Evolutionary conservation across 1,284 basidiomycete genomes (phyloP).

Genomic region (Sporisorium graminicola): DNA sequence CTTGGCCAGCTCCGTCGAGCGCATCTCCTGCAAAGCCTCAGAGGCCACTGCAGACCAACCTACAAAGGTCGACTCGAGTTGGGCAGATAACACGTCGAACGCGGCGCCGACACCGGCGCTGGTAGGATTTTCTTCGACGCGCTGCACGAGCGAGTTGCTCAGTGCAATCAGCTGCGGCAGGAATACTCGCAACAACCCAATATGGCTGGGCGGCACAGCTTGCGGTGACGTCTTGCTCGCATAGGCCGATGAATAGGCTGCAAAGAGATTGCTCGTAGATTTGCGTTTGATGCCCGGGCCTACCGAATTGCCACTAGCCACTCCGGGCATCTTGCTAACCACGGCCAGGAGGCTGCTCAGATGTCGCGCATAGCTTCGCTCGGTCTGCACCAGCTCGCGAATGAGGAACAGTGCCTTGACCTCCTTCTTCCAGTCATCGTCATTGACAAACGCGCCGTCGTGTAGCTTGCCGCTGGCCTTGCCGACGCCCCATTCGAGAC

Average conservation of each 20-base stretch:
- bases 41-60: conserved; percentile 54
- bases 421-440: conserved; percentile 68
- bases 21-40: conserved; percentile 28
- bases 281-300: conserved; percentile 35
- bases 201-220: conserved; percentile 39
- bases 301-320: conserved; percentile 11
- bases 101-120: conserved; percentile 64
- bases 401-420: conserved; percentile 67
- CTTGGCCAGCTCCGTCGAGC: conserved; percentile 54
- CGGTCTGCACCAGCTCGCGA: conserved; percentile 66
- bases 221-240: conserved; percentile 13
- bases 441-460: conserved; percentile 59
- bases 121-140: conserved; percentile 65
- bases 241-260: conserved; percentile 36
- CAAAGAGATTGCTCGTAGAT: conserved; percentile 32
- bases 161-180: conserved; percentile 65
- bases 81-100: conserved; percentile 51
- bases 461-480: conserved; percentile 59
- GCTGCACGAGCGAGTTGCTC: conserved; percentile 61
- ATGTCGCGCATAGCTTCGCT: conserved; percentile 64
- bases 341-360: conserved; percentile 59
- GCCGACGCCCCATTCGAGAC: conserved; percentile 56
- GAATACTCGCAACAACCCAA: conserved; percentile 55
- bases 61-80: conserved; percentile 65
- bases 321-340: conserved; percentile 43